phyloP scores from a whole-genome alignment of 139 green algal species.

The Asterochloris sp. region DNA sequence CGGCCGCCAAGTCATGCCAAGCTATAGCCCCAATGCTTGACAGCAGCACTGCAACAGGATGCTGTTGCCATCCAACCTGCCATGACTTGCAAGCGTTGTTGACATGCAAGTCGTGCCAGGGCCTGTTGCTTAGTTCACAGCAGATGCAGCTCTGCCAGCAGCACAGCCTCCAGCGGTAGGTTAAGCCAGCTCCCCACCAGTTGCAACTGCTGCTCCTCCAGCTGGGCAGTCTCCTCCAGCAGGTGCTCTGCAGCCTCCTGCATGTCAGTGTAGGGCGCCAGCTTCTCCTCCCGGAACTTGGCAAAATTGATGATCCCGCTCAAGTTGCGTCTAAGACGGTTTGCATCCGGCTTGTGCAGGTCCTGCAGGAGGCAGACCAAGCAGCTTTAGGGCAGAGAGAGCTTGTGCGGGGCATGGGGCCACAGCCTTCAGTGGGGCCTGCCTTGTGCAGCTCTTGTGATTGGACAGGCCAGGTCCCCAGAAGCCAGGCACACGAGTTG shows the following conservation, averaged over 20 bases:
- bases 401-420: too few relatives aligned
- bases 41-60: too few relatives aligned
- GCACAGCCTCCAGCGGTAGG: too few relatives aligned
- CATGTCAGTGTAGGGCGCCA: constrained; percentile 63
- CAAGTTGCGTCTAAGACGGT: constrained; percentile 70
- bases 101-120: too few relatives aligned
- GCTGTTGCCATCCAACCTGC: too few relatives aligned
- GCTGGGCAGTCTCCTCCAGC: constrained; percentile 32
- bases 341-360: constrained; percentile 83
- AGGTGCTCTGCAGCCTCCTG: constrained; percentile 45
- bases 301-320: constrained; percentile 94
- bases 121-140: too few relatives aligned
- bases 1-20: too few relatives aligned
- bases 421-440: too few relatives aligned
- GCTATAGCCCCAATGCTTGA: too few relatives aligned
- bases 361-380: constrained; percentile 48
- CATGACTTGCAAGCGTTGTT: too few relatives aligned
- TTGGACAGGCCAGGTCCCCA: background rate
- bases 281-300: constrained; percentile 92
- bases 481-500: background rate
- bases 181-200: constrained; percentile 29
- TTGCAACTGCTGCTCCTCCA: constrained; percentile 39
- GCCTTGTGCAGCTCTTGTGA: background rate
- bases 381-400: too few relatives aligned
- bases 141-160: too few relatives aligned